Evolutionary conservation across 2,329 filamentous ascomycete species (phyloP).

Genomic region (Arthrobotrys sphaeroides): DNA sequence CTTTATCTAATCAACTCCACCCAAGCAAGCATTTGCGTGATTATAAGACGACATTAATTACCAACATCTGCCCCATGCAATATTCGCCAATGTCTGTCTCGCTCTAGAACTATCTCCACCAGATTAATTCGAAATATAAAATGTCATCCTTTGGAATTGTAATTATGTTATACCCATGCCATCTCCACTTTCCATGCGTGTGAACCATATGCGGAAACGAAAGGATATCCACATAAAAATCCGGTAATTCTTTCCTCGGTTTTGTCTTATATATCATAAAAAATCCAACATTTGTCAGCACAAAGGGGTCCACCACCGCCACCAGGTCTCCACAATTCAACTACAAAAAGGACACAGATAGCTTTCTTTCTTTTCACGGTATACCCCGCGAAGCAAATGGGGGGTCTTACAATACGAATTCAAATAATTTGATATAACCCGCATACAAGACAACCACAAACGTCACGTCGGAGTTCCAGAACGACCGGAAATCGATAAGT

Average conservation of each 20-base stretch:
- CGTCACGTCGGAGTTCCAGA: not conserved
- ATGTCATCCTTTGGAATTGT: too few species aligned
- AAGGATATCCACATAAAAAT: not conserved
- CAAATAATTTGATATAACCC: not conserved
- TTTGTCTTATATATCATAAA: too few species aligned
- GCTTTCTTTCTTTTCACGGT: too few species aligned
- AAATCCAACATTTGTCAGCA: constrained; percentile 5
- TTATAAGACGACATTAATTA: not conserved
- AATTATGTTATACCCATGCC: too few species aligned
- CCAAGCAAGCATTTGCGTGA: not conserved
- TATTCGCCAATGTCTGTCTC: too few species aligned
- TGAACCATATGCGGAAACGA: not conserved
- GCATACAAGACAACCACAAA: not conserved
- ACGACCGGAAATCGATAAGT: not conserved
- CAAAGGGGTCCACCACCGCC: not conserved
- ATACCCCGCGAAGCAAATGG: not conserved
- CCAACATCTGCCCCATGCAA: too few species aligned
- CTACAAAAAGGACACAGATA: not conserved
- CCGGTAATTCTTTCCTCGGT: constrained; percentile 1
- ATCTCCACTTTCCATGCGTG: too few species aligned
- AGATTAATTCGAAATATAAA: too few species aligned
- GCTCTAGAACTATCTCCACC: too few species aligned
- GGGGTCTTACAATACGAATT: not conserved
- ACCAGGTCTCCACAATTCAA: not conserved
- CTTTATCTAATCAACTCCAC: not conserved